These are phyloP conservation scores for Populus tremula DNA, from an alignment of 345 rosid genomes.

Conservation along the genomic window DNA sequence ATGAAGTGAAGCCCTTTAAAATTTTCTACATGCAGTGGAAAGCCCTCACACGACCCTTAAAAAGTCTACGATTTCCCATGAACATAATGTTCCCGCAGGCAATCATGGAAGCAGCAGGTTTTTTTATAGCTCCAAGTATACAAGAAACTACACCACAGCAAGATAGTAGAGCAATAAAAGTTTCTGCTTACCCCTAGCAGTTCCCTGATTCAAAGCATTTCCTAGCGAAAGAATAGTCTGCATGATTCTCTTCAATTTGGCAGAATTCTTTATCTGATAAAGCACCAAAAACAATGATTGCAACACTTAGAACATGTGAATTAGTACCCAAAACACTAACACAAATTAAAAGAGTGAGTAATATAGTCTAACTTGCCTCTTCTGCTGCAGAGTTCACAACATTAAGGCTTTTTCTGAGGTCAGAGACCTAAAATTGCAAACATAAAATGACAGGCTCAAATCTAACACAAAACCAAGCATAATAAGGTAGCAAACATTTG, in stretches of 20 bases:
- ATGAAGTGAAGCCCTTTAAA: not conserved
- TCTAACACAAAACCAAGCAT: conserved; percentile 7
- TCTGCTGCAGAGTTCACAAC: conserved; percentile 75
- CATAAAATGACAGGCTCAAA: conserved; percentile 17
- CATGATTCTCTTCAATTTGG: conserved; percentile 83
- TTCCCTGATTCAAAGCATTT: conserved; percentile 95
- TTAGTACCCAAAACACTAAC: conserved; percentile 3
- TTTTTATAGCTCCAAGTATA: not conserved
- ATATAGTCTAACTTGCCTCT: conserved; percentile 48
- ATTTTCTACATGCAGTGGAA: not conserved
- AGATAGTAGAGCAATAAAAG: not conserved
- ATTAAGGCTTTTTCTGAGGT: conserved; percentile 65
- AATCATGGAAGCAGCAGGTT: not conserved
- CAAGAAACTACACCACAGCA: not conserved
- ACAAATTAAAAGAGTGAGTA: not conserved
- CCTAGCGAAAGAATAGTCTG: conserved; percentile 90
- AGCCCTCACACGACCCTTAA: not conserved
- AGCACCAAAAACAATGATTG: conserved; percentile 2
- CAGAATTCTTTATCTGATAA: conserved; percentile 60
- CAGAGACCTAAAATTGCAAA: conserved; percentile 56
- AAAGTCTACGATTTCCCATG: not conserved
- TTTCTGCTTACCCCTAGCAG: conserved; percentile 78
- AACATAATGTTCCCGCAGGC: not conserved
- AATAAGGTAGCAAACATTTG: conserved; percentile 1
- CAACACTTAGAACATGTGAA: conserved; percentile 1